phyloP scores from a whole-genome alignment of 2,329 filamentous ascomycete genomes.

The Diaporthe ampelina region DNA sequence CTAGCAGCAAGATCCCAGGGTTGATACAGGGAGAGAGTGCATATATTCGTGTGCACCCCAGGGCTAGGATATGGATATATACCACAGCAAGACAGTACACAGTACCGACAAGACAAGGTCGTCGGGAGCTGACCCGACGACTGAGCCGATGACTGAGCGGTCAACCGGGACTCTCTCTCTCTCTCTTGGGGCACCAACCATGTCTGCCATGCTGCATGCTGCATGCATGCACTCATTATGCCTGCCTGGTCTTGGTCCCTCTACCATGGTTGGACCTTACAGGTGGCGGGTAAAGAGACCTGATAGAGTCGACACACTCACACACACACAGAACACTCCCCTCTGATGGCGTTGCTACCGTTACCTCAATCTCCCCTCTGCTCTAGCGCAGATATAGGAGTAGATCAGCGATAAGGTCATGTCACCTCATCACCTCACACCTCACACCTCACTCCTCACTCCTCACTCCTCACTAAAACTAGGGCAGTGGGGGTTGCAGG shows the following conservation, averaged over 20 bases:
- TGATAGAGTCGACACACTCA: neutral
- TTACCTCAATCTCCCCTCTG: slow-evolving; percentile 22
- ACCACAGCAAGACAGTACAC: too few relatives aligned
- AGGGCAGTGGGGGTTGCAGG: neutral
- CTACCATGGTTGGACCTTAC: slow-evolving; percentile 23
- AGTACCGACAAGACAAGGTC: neutral
- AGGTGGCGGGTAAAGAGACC: slow-evolving; percentile 20
- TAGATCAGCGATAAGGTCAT: slow-evolving; percentile 30
- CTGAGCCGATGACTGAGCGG: slow-evolving; percentile 9
- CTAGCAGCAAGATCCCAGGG: too few relatives aligned
- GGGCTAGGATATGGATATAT: neutral
- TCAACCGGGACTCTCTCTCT: slow-evolving; percentile 11
- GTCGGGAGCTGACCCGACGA: slow-evolving; percentile 4
- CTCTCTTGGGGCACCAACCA: slow-evolving; percentile 13
- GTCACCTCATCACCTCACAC: neutral
- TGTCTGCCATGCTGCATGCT: slow-evolving; percentile 22
- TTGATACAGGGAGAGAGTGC: too few relatives aligned
- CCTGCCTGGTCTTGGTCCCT: slow-evolving; percentile 7
- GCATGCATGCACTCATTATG: slow-evolving; percentile 8
- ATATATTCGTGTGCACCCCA: neutral
- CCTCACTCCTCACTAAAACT: neutral
- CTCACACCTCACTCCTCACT: neutral
- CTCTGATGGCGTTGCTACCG: neutral
- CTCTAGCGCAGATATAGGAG: slow-evolving; percentile 21
- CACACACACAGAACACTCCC: neutral